Conservation (phyloP, 768 basidiomycete genomes). For the Pleurotus pulmonarius region DNA sequence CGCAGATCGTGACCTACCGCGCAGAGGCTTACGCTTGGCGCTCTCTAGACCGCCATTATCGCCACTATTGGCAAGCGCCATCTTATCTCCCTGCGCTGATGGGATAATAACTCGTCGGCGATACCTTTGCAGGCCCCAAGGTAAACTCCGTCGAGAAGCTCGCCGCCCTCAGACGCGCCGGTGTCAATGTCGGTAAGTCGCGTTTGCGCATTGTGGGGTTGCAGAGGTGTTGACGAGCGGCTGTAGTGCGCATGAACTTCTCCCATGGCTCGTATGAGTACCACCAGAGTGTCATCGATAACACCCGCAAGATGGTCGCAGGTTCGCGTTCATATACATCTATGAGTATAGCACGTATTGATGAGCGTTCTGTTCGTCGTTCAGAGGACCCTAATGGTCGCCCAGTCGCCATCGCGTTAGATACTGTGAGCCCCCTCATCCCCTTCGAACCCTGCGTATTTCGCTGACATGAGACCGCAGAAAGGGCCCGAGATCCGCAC, state of each 20-base stretch:
- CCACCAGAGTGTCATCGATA: constrained; percentile 99
- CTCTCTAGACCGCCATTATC: constrained; percentile 88
- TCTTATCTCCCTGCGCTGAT: constrained; percentile 8
- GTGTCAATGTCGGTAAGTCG: constrained; percentile 92
- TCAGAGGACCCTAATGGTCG: constrained; percentile 72
- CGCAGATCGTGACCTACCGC: too few species aligned
- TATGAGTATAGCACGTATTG: constrained; percentile 9
- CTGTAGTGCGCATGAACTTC: constrained; percentile 98
- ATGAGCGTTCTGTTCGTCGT: neutral
- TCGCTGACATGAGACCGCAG: constrained; percentile 31
- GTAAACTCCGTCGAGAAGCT: constrained; percentile 91
- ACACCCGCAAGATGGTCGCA: constrained; percentile 82
- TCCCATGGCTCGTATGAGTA: constrained; percentile 99
- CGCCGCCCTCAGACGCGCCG: constrained; percentile 77
- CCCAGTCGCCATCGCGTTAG: constrained; percentile 95
- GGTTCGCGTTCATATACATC: constrained; percentile 38
- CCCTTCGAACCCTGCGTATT: neutral
- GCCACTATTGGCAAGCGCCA: constrained; percentile 84
- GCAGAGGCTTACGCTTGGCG: too few species aligned
- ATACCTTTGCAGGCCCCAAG: constrained; percentile 70
- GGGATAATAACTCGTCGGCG: constrained; percentile 7
- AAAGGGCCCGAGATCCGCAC: constrained; percentile 99
- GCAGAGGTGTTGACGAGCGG: neutral
- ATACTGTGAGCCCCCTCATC: constrained; percentile 64
- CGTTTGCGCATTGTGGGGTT: neutral